A percentile compares a stretch with the other conserved stretches of the same genome.
phyloP scores from a whole-genome alignment of 2,329 filamentous ascomycete genomes.

The Phaeosphaeriaceae sp. region DNA sequence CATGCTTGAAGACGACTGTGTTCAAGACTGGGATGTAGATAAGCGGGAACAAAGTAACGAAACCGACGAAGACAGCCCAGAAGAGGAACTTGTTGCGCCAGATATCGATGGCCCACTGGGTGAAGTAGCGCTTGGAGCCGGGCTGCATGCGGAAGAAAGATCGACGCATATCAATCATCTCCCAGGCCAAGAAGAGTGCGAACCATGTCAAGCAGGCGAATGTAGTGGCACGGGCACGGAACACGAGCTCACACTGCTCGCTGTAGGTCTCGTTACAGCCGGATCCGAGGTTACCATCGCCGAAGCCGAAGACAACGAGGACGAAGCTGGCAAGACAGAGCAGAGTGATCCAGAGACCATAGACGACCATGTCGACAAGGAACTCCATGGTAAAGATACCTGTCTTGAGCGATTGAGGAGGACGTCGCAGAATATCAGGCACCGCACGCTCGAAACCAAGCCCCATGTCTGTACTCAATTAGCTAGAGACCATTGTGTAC shows the following conservation, averaged over 20 bases:
- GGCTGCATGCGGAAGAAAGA: slow-evolving; percentile 80
- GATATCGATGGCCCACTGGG: slow-evolving; percentile 71
- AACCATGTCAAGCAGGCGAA: slow-evolving; percentile 81
- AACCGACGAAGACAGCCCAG: slow-evolving; percentile 54
- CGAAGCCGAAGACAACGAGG: slow-evolving; percentile 45
- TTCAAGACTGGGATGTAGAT: slow-evolving; percentile 75
- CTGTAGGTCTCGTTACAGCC: slow-evolving; percentile 47
- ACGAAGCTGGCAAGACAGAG: slow-evolving; percentile 45
- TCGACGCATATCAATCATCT: slow-evolving; percentile 76
- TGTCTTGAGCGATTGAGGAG: slow-evolving; percentile 66
- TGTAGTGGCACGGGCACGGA: slow-evolving; percentile 71
- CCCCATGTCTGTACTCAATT: slow-evolving; percentile 70
- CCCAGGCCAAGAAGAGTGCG: slow-evolving; percentile 79
- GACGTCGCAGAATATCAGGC: slow-evolving; percentile 79
- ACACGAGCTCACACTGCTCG: slow-evolving; percentile 43
- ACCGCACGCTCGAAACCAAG: slow-evolving; percentile 81
- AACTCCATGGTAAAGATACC: slow-evolving; percentile 51
- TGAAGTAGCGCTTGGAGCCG: slow-evolving; percentile 55
- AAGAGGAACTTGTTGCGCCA: slow-evolving; percentile 75
- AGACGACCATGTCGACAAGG: slow-evolving; percentile 48
- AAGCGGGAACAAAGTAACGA: slow-evolving; percentile 56
- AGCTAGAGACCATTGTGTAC: neutral
- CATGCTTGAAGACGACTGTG: slow-evolving; percentile 70
- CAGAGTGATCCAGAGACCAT: slow-evolving; percentile 45
- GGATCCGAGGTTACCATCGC: slow-evolving; percentile 41